Conservation (phyloP, 768 basidiomycete species). For the Leccinum arenicola region DNA sequence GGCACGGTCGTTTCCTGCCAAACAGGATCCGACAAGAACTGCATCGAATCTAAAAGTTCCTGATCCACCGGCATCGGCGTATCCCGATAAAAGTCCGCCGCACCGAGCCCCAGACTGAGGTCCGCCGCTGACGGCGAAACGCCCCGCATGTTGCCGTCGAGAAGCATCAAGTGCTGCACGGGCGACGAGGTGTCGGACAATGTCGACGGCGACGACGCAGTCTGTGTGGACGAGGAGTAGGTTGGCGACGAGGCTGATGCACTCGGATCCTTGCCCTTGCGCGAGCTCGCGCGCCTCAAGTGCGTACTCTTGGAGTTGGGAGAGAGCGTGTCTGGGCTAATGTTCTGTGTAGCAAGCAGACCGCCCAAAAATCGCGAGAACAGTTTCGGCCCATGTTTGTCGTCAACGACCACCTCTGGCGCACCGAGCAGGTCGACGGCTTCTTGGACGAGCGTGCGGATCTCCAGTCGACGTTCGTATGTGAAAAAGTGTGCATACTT, state of each 20-base stretch:
- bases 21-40: conserved; percentile 51
- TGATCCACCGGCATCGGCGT: conserved; percentile 54
- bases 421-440: conserved; percentile 67
- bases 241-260: conserved; percentile 4
- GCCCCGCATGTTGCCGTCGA: conserved; percentile 31
- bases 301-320: conserved; percentile 21
- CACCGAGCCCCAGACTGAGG: conserved; percentile 18
- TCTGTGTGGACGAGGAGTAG: neutral
- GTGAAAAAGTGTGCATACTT: conserved; percentile 64
- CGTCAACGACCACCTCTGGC: conserved; percentile 73
- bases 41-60: conserved; percentile 60
- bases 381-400: conserved; percentile 75
- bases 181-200: conserved; percentile 40
- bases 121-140: conserved; percentile 11
- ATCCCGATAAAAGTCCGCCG: conserved; percentile 42
- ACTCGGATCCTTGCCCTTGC: conserved; percentile 13
- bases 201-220: conserved; percentile 24
- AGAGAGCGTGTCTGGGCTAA: conserved; percentile 19
- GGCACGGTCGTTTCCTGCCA: conserved; percentile 58
- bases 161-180: conserved; percentile 34
- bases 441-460: conserved; percentile 59
- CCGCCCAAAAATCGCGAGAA: conserved; percentile 78
- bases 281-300: conserved; percentile 13
- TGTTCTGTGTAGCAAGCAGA: conserved; percentile 60
- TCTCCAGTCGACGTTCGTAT: conserved; percentile 55